A percentile compares a stretch with the other conserved stretches of the same genome.
Evolutionary conservation across 1,284 basidiomycete species (phyloP).

Genomic region (Somion occarium): DNA sequence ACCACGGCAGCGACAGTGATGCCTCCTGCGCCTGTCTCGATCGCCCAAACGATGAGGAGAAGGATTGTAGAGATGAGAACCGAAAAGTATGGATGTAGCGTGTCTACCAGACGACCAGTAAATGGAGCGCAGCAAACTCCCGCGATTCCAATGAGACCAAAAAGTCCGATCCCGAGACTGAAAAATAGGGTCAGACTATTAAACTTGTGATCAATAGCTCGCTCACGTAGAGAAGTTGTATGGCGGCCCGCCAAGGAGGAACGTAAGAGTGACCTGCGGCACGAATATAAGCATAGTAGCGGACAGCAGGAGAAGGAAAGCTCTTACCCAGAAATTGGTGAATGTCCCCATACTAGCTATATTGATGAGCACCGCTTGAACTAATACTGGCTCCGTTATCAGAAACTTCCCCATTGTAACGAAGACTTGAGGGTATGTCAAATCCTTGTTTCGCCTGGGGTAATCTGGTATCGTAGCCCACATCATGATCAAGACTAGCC

Average conservation of each 20-base stretch:
- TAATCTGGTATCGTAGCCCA: conserved; percentile 43
- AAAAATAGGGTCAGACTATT: not conserved
- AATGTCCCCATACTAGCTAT: conserved; percentile 33
- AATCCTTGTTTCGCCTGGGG: conserved; percentile 33
- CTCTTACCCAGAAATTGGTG: conserved; percentile 34
- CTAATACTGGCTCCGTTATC: conserved; percentile 43
- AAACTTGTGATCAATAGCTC: not conserved
- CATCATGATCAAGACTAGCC: conserved; percentile 27
- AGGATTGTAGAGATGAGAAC: conserved; percentile 31
- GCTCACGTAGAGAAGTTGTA: conserved; percentile 36
- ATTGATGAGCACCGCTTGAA: conserved; percentile 37
- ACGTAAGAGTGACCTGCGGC: conserved; percentile 33
- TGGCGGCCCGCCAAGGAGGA: conserved; percentile 40
- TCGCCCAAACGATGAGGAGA: conserved; percentile 28
- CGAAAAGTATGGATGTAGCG: conserved; percentile 41
- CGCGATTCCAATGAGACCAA: conserved; percentile 45
- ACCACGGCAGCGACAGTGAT: conserved; percentile 38
- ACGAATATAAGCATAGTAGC: not conserved
- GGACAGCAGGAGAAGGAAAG: not conserved
- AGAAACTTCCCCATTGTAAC: conserved; percentile 39
- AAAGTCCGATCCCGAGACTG: conserved; percentile 43
- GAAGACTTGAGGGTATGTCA: conserved; percentile 39
- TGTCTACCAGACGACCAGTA: conserved; percentile 42
- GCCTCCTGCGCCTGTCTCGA: conserved; percentile 37
- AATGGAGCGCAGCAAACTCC: conserved; percentile 41